Percentiles rank a stretch among this genome's conserved stretches.
These are phyloP conservation scores for Trametes punicea DNA, from an alignment of 768 basidiomycete genomes.

Conservation along the genomic window DNA sequence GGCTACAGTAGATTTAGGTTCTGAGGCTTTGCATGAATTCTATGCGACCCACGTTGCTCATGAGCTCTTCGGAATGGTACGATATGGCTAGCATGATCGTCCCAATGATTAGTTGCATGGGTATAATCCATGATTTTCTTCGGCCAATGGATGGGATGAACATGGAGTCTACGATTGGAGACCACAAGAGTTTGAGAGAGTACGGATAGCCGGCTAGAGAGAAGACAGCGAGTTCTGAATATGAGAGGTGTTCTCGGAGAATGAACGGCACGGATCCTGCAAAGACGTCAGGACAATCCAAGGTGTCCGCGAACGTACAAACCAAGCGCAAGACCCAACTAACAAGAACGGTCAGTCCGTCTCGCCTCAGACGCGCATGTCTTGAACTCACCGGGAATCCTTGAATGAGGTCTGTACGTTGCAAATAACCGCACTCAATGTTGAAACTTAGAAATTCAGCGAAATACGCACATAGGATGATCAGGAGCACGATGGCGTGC, in stretches of 20 bases:
- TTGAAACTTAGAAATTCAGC: too few species aligned
- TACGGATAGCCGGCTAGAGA: constrained; percentile 92
- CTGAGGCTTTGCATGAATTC: background rate
- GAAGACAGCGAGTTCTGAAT: constrained; percentile 94
- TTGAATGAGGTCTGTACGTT: constrained; percentile 54
- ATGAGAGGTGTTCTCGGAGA: constrained; percentile 91
- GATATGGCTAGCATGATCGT: constrained; percentile 78
- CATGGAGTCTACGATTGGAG: constrained; percentile 92
- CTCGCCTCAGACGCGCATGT: too few species aligned
- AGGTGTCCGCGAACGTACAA: constrained; percentile 17
- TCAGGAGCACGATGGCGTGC: constrained; percentile 77
- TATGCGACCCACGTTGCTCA: constrained; percentile 61
- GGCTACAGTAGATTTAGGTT: constrained; percentile 49
- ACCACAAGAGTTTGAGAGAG: constrained; percentile 96
- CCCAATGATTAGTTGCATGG: constrained; percentile 91
- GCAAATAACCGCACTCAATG: too few species aligned
- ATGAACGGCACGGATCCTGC: constrained; percentile 95
- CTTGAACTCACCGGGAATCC: constrained; percentile 30
- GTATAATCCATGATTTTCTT: constrained; percentile 98
- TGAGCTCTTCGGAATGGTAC: constrained; percentile 65
- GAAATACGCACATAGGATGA: constrained; percentile 82
- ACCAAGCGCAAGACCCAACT: constrained; percentile 91
- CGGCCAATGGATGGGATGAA: constrained; percentile 84
- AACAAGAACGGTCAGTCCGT: background rate
- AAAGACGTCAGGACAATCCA: constrained; percentile 5